Base-by-base conservation (phyloP, 192 early-diverging fungal genomes). In the Podila epicladia region DNA sequence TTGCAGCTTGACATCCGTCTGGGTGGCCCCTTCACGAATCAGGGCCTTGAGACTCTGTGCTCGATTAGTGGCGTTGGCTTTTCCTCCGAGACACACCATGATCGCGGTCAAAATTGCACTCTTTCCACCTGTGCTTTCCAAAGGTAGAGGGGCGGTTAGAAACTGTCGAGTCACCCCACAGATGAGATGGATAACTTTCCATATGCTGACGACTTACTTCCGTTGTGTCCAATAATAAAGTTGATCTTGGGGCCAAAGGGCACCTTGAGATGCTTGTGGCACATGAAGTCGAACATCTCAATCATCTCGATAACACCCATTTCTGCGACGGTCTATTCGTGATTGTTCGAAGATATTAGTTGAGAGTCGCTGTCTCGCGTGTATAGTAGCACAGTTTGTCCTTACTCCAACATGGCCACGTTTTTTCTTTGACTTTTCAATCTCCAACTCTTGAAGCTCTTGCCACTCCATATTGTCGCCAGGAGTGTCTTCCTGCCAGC, bases 201-300 rank as follows among this genome's bases (percentile, higher is more conserved):
- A 29, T 31, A 22, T 20, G 5, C 2, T 13, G n/a, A 38, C 8
- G 20, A 32, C 89, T 35, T 85, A 91, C 93, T 95, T 64, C 97
- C 98, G 76, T 98, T 99, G 69, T 98, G 96, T 13, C 98, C 98
- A 62, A 95, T 94, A 38, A 99, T 91, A 84, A 99, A 99, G 83
- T 99, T 98, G 62, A 99, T 91, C 60, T 95, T 93, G 8, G 94
- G 91, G 29, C 92, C 90, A 67, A 99, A 92, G 49, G 88, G 72
- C 4, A 98, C 91, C 22, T 87, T 86, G 9, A 96, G 87, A 51
- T 87, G 89, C 37, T 91, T 89, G 84, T 99, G 98, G 77, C 97
- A 98, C 96, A 99, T 97, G 83, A 98, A 98, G 73, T 99, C 94
- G 24, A 86, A 76, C 17, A 99, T 85, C 82, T 95, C 92, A 35